Percentiles rank a stretch among this genome's conserved stretches.
Conservation (phyloP, 495 filamentous ascomycete genomes). For the Halenospora varia region DNA sequence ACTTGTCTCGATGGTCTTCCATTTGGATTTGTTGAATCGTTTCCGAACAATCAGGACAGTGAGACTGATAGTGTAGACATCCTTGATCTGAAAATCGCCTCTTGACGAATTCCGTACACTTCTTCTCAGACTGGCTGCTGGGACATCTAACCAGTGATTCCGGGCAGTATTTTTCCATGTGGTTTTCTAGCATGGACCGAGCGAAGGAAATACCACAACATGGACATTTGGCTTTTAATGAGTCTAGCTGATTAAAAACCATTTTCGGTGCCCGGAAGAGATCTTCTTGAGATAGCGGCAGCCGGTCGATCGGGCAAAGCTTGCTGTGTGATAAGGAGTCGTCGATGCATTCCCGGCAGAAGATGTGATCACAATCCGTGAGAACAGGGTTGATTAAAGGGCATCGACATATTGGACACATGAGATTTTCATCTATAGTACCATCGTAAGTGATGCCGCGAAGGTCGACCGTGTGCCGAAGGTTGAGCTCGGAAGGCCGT, state of each 20-base stretch:
- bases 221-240: conserved; percentile 70
- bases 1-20: conserved; percentile 35
- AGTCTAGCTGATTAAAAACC: conserved; percentile 64
- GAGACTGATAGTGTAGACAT: conserved; percentile 42
- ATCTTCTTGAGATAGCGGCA: conserved; percentile 26
- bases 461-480: conserved; percentile 46
- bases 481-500: conserved; percentile 5
- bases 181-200: conserved; percentile 65
- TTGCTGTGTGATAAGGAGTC: conserved; percentile 47
- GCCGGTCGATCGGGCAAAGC: conserved; percentile 49
- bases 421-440: conserved; percentile 68
- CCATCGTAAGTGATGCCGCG: conserved; percentile 66
- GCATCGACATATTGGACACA: conserved; percentile 79
- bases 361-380: conserved; percentile 69
- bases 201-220: conserved; percentile 62
- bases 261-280: conserved; percentile 31
- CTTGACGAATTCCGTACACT: conserved; percentile 36
- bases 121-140: conserved; percentile 21
- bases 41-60: conserved; percentile 43
- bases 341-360: conserved; percentile 69
- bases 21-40: conserved; percentile 33
- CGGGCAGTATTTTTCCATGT: conserved; percentile 71
- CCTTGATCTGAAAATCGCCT: conserved; percentile 34
- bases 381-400: conserved; percentile 70
- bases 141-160: conserved; percentile 65